Conservation (phyloP, 768 basidiomycete genomes). For the Calocera viscosa region DNA sequence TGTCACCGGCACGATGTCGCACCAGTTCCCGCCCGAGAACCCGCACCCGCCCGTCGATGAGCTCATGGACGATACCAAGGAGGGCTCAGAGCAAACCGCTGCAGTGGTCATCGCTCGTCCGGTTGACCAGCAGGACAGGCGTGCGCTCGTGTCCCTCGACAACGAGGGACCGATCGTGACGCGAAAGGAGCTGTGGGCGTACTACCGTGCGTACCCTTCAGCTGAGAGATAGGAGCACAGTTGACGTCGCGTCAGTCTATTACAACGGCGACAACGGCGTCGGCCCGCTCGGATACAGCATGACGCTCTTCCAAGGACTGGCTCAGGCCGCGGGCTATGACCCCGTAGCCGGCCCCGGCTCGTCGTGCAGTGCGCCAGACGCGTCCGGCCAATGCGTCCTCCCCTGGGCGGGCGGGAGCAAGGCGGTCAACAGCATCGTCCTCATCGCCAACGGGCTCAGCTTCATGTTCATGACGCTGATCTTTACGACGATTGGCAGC, state of each 20-base stretch:
- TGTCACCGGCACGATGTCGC: not conserved
- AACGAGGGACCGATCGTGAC: constrained; percentile 58
- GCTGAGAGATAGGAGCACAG: not conserved
- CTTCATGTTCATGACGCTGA: constrained; percentile 65
- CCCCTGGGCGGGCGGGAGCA: constrained; percentile 62
- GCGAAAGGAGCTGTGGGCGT: constrained; percentile 63
- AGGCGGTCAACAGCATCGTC: constrained; percentile 63
- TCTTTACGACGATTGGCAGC: constrained; percentile 65
- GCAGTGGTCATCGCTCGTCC: not conserved
- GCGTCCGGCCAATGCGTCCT: constrained; percentile 65
- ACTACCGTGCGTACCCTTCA: constrained; percentile 38
- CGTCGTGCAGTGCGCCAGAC: constrained; percentile 44
- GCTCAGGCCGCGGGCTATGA: constrained; percentile 65
- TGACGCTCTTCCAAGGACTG: constrained; percentile 62
- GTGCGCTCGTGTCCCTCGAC: constrained; percentile 20
- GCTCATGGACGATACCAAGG: not conserved
- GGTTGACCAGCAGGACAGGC: not conserved
- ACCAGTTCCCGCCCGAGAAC: constrained; percentile 7
- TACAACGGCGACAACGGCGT: constrained; percentile 54
- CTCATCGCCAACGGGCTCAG: constrained; percentile 62
- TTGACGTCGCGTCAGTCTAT: constrained; percentile 40
- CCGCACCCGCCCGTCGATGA: not conserved
- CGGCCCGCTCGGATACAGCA: constrained; percentile 37
- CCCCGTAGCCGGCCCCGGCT: constrained; percentile 54
- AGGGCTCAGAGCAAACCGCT: not conserved